A percentile compares a stretch with the other conserved stretches of the same genome.
Conservation (phyloP, 116 monocot species). For the Cymodocea nodosa region DNA sequence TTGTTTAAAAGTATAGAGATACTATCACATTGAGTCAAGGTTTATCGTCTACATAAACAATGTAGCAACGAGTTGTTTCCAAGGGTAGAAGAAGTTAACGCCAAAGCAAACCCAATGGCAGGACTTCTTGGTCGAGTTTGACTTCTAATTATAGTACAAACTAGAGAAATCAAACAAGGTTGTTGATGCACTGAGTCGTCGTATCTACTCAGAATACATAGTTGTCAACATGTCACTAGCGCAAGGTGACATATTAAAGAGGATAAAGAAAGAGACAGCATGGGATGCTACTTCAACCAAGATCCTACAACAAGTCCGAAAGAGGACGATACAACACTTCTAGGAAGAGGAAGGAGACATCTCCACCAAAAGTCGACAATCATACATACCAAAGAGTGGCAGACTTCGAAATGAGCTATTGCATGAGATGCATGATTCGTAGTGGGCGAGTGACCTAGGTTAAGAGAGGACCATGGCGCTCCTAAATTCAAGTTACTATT, state of each 20-base stretch:
- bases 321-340: neutral
- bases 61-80: neutral
- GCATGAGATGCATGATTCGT: neutral
- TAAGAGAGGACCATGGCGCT: neutral
- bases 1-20: neutral
- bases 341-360: neutral
- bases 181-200: neutral
- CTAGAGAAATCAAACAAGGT: neutral
- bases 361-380: neutral
- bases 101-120: neutral
- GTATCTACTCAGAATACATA: no score
- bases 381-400: neutral
- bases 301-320: neutral
- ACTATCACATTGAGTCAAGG: neutral
- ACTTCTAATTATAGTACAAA: neutral
- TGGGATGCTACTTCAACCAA: neutral
- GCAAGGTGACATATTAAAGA: neutral
- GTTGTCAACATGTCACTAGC: neutral
- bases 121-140: neutral
- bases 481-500: neutral
- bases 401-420: neutral
- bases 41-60: neutral
- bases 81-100: neutral
- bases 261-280: neutral
- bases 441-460: neutral